Evolutionary conservation across 202 grass and related monocot species (phyloP).

Genomic region (Carex arenaria): DNA sequence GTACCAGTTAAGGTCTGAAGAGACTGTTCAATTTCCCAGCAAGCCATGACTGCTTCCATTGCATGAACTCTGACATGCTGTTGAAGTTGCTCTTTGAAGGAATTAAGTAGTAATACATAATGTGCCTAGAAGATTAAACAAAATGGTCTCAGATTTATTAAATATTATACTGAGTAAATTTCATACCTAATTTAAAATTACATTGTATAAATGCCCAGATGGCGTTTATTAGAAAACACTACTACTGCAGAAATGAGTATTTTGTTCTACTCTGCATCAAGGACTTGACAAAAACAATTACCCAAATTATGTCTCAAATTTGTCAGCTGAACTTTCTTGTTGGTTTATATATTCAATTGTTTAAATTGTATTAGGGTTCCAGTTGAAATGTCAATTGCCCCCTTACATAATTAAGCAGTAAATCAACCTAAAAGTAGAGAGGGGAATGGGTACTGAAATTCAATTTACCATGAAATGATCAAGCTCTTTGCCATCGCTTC

Average conservation of each 20-base stretch:
- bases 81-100: constrained; percentile 95
- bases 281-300: background rate
- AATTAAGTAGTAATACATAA: constrained; percentile 83
- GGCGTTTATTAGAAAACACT: background rate
- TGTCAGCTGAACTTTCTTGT: background rate
- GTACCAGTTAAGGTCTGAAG: constrained; percentile 93
- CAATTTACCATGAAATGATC: constrained; percentile 92
- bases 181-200: background rate
- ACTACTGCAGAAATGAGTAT: background rate
- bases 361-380: background rate
- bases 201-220: background rate
- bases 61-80: constrained; percentile 99
- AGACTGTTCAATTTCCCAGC: constrained; percentile 98
- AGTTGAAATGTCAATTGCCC: background rate
- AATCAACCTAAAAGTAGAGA: background rate
- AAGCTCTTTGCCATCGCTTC: constrained; percentile 72
- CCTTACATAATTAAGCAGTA: constrained; percentile 13
- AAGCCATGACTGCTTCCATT: constrained; percentile 99
- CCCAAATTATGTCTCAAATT: background rate
- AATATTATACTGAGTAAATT: background rate
- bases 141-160: background rate
- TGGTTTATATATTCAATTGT: background rate
- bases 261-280: background rate
- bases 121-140: constrained; percentile 56
- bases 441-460: background rate